Conservation (phyloP, 73 alveolate genomes). For the Tetrahymena borealis region DNA sequence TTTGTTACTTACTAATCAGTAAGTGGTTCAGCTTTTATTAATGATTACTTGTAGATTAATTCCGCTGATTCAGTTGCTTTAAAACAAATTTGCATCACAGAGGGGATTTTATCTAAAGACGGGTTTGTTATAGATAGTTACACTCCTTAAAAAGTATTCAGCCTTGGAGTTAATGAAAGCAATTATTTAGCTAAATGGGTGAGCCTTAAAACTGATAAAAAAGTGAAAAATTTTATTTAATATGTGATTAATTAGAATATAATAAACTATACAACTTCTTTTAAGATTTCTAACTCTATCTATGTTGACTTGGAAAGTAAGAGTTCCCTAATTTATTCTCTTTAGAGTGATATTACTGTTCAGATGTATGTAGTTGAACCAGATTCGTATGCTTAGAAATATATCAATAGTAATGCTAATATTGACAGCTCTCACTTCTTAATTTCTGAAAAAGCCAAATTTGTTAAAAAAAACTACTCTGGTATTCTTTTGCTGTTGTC, state of each 20-base stretch:
- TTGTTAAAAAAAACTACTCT: background rate
- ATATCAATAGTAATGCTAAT: too few species aligned
- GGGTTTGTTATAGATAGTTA: background rate
- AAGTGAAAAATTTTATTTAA: background rate
- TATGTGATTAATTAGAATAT: too few species aligned
- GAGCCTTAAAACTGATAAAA: background rate
- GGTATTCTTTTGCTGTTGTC: background rate
- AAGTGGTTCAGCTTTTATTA: background rate
- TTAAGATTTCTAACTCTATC: background rate
- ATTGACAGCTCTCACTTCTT: too few species aligned
- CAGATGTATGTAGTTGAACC: background rate
- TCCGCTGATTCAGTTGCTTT: background rate
- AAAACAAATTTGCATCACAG: background rate
- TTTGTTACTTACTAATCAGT: background rate
- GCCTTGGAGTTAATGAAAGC: background rate
- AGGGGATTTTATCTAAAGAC: background rate
- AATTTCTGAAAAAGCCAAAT: background rate
- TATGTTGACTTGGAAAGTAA: background rate
- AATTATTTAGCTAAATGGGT: background rate
- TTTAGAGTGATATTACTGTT: too few species aligned
- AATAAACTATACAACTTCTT: background rate
- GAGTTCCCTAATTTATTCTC: background rate
- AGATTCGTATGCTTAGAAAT: too few species aligned
- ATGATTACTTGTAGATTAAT: background rate
- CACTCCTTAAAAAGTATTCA: background rate